Evolutionary conservation across 2,329 filamentous ascomycete genomes (phyloP), one percentile per base, ranked within the genome.

Genomic region (Monosporascus sp.): DNA sequence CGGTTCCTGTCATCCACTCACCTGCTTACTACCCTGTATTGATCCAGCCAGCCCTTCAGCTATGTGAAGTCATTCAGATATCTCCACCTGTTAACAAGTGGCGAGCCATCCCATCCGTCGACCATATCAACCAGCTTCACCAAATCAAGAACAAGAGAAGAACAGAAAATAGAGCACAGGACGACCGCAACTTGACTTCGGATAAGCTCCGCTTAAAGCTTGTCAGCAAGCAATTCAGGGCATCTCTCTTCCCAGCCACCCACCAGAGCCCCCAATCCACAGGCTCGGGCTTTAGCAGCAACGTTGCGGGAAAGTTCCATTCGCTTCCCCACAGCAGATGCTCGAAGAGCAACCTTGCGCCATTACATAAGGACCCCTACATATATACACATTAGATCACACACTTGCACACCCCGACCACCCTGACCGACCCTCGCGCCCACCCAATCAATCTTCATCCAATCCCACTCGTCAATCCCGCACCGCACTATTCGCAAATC

Each of bases 261-360:
- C 51, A 53, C 48, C 45, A 48, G 27, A 5, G 9, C 11, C 9
- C 27, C 27, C 9, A 50, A 57, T 55, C 55, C 53, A 47, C 54
- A 56, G 9, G 27, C 27, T 5, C 27, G 27, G 27, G 9, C 27
- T 31, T 31, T 31, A 11, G 27, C 27, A 11, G 9, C 57, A 57
- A 56, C 53, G 54, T 14, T 47, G 44, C 49, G 9, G 27, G 27
- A 31, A 31, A 14, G 9, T 34, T 34, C 31, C 31, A 14, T 34
- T 14, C 9, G 9, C 31, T 34, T 2, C 11, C 31, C 31, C 31
- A 34, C 31, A 42, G 18, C 38, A 39, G 38, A 39, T 18, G 18
- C 7, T n/a, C 38, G 17, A 41, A 41, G 6, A 41, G 18, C 38
- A 8, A 41, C 9, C 6, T 17, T 7, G 6, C 18, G 18, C 6